A percentile compares a stretch with the other conserved stretches of the same genome.
Evolutionary conservation across 495 filamentous ascomycete species (phyloP).

Genomic region (Pyronema domesticum): DNA sequence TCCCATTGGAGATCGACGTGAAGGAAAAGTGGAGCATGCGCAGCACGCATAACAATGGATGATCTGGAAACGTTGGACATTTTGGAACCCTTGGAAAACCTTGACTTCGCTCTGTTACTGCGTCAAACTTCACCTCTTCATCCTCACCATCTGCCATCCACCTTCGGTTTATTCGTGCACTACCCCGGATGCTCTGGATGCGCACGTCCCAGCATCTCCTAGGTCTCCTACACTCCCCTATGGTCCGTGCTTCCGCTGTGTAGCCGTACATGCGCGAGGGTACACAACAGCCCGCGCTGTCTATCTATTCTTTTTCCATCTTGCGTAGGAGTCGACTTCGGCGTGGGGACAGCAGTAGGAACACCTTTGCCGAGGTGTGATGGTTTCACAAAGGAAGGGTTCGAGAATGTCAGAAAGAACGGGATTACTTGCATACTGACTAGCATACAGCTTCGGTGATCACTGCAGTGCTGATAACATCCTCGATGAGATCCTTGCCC

Average conservation of each 20-base stretch:
- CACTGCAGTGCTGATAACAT: not conserved
- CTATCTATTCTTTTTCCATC: not conserved
- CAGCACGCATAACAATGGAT: not conserved
- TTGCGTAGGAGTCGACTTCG: not conserved
- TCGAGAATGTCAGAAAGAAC: not conserved
- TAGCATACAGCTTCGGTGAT: not conserved
- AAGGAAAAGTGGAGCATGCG: not conserved
- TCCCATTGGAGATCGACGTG: not conserved
- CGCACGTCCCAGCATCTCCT: too few relatives aligned
- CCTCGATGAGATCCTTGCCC: too few relatives aligned
- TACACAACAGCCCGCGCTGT: not conserved
- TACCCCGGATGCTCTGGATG: too few relatives aligned
- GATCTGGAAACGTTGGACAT: too few relatives aligned
- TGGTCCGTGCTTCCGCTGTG: constrained; percentile 2
- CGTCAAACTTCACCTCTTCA: too few relatives aligned
- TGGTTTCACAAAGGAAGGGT: not conserved
- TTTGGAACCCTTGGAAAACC: too few relatives aligned
- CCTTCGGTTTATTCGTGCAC: too few relatives aligned
- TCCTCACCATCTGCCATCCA: too few relatives aligned
- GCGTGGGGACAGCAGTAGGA: too few relatives aligned
- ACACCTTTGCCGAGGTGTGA: not conserved
- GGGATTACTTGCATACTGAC: constrained; percentile 1
- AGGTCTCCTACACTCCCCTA: too few relatives aligned
- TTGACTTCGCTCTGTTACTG: too few relatives aligned
- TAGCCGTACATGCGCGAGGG: not conserved